Base-by-base conservation (phyloP, 163 green algal species). In the Chlamydomonas reinhardtii region DNA sequence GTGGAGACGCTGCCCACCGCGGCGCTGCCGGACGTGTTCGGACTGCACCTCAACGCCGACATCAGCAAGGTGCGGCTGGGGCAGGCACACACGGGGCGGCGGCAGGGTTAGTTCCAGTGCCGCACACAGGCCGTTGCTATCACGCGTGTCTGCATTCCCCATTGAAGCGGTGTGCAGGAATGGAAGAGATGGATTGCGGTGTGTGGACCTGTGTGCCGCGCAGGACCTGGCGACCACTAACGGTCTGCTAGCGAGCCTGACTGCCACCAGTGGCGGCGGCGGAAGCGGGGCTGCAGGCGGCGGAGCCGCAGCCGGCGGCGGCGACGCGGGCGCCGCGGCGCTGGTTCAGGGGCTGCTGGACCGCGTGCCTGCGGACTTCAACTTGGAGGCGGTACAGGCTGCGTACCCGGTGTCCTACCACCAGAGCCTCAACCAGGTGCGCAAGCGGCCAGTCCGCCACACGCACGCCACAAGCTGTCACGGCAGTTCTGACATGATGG, bases 41-140 rank as follows among this genome's bases (percentile, higher is more conserved):
- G 94, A 17, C 86, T 96, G 84, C 92, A 95, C 84, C 72, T 88
- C 65, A 96, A 96, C 83, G 94, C 92, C n/a, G 91, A 94, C 83
- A 93, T 93, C 68, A 90, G 52, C 22, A 92, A 91, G 81, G 78
- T 85, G 54, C 4, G 78, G 22, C 54, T 22, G 14, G 35, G 35
- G 35, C 34, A n/a, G 68, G 68, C 14, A 8, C n/a, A 65, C 8
- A 8, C 5, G 5, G 39, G 39, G 39, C 8, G 39, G n/a, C n/a
- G n/a, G n/a, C n/a, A n/a, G n/a, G n/a, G n/a, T n/a, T n/a, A n/a
- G n/a, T n/a, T n/a, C n/a, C n/a, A n/a, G n/a, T n/a, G n/a, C n/a
- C n/a, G n/a, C n/a, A 65, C 8, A 8, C 5, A 14, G 39, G 39
- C 5, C 8, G 39, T 5, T 48, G 39, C 39, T 14, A 8, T 48